Evolutionary conservation across 805 yeast species (phyloP), one percentile per base, ranked within the genome.

Genomic region (Scheffersomyces ergatensis): DNA sequence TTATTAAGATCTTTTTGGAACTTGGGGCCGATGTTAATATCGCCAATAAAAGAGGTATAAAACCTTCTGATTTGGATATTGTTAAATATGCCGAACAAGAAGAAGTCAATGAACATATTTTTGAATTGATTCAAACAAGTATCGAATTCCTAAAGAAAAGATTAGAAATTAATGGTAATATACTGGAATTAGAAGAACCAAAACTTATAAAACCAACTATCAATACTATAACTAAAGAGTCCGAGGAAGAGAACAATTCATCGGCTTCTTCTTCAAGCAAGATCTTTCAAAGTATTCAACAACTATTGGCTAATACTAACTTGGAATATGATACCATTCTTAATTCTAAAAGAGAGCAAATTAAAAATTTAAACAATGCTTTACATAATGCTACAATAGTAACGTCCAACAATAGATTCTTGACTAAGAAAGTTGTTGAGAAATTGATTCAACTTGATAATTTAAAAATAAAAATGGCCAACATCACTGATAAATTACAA

Each of bases 41-140:
- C 36, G 78, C 88, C 4, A 93, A 93, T 58, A 84, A 86, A 37
- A 85, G 92, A 3, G 97, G 97, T 0, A 74, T 92, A 25, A 79
- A 85, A 45, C 96, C 98, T 3, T 65, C 74, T 12, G 98, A 93
- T 63, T 92, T 86, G 63, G 96, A 95, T 34, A 80, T 85, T 39
- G 78, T 74, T 34, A 64, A 77, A 34, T 45, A 51, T 29, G 47
- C 42, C 17, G 37, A 43, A 18, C 33, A 42, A 31, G 56, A 50
- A 34, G 38, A 21, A 27, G 53, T 51, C 11, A 52, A 51, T 26
- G 63, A 59, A 15, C 65, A 60, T 31, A 45, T 67, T 13, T 46
- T 67, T 33, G 67, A 68, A 48, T 56, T 70, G 24, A 50, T 68
- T 9, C 49, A 49, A 15, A 64, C 72, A 2, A 62, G 60, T 8